Conservation (phyloP, 2,329 filamentous ascomycete genomes). For the Aureobasidium sp. region DNA sequence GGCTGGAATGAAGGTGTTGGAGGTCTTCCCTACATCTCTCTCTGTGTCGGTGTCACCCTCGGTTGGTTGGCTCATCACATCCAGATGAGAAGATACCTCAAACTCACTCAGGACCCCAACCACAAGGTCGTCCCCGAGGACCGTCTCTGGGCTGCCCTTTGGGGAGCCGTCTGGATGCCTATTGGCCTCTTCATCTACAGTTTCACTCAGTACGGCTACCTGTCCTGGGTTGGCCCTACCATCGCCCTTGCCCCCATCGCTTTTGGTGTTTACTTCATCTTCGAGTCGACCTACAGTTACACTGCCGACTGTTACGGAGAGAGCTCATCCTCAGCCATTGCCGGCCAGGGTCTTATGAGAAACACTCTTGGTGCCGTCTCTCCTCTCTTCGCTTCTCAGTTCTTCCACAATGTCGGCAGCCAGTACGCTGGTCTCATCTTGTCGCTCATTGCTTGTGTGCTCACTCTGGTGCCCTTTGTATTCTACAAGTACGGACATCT, state of each 20-base stretch:
- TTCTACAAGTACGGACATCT: slow-evolving; percentile 35
- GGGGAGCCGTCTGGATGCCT: slow-evolving; percentile 39
- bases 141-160: slow-evolving; percentile 43
- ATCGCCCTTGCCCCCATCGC: slow-evolving; percentile 43
- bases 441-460: slow-evolving; percentile 36
- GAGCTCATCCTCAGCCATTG: slow-evolving; percentile 35
- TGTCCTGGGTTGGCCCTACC: slow-evolving; percentile 42
- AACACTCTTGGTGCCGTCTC: slow-evolving; percentile 46
- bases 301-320: slow-evolving; percentile 47
- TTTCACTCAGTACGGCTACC: slow-evolving; percentile 43
- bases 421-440: slow-evolving; percentile 45
- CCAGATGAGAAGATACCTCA: slow-evolving; percentile 44
- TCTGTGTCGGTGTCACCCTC: slow-evolving; percentile 41
- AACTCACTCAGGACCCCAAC: slow-evolving; percentile 27
- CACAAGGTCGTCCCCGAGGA: slow-evolving; percentile 33
- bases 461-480: slow-evolving; percentile 36
- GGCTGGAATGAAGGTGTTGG: slow-evolving; percentile 43
- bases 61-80: slow-evolving; percentile 40
- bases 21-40: slow-evolving; percentile 44
- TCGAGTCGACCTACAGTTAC: slow-evolving; percentile 40
- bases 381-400: slow-evolving; percentile 43
- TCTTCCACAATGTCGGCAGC: slow-evolving; percentile 46
- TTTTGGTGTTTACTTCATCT: slow-evolving; percentile 47
- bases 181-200: slow-evolving; percentile 46
- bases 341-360: slow-evolving; percentile 44